Evolutionary conservation across 768 basidiomycete genomes (phyloP).

Genomic region (Serendipita sp.): DNA sequence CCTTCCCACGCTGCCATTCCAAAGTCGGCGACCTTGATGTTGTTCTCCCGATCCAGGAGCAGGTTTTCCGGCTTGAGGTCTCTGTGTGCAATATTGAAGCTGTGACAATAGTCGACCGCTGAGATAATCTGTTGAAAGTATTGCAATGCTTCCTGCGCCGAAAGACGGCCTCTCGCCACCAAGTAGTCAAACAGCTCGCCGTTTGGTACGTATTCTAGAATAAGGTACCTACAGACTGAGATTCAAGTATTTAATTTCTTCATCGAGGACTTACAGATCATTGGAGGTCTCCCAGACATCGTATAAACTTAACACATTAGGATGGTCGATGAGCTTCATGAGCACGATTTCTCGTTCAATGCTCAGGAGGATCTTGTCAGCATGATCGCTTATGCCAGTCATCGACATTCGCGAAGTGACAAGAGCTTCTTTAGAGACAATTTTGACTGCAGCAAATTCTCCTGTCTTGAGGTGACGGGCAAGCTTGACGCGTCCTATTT

Average conservation of each 20-base stretch:
- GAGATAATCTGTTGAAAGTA: slow-evolving; percentile 92
- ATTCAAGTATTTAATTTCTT: not conserved
- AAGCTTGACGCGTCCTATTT: slow-evolving; percentile 71
- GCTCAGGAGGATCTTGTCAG: slow-evolving; percentile 60
- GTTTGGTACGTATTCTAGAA: slow-evolving; percentile 88
- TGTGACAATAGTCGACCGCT: slow-evolving; percentile 83
- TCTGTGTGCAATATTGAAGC: slow-evolving; percentile 87
- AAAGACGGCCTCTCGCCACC: slow-evolving; percentile 58
- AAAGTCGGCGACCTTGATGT: slow-evolving; percentile 92
- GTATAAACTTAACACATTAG: slow-evolving; percentile 84
- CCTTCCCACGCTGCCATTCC: slow-evolving; percentile 93
- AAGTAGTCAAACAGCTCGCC: slow-evolving; percentile 92
- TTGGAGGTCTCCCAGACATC: slow-evolving; percentile 93
- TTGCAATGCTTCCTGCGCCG: slow-evolving; percentile 52
- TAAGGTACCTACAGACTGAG: slow-evolving; percentile 32
- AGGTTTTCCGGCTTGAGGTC: slow-evolving; percentile 94
- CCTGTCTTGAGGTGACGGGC: slow-evolving; percentile 79
- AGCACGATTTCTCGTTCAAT: slow-evolving; percentile 91
- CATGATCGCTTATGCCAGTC: slow-evolving; percentile 50
- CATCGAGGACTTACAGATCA: slow-evolving; percentile 43
- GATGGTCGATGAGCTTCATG: slow-evolving; percentile 94
- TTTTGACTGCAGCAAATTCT: slow-evolving; percentile 87
- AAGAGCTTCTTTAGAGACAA: slow-evolving; percentile 61
- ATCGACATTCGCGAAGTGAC: slow-evolving; percentile 53
- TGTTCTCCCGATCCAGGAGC: slow-evolving; percentile 62